A percentile compares a stretch with the other conserved stretches of the same genome.
phyloP scores from a whole-genome alignment of 2,329 filamentous ascomycete species.

The Colletotrichum sp. region DNA sequence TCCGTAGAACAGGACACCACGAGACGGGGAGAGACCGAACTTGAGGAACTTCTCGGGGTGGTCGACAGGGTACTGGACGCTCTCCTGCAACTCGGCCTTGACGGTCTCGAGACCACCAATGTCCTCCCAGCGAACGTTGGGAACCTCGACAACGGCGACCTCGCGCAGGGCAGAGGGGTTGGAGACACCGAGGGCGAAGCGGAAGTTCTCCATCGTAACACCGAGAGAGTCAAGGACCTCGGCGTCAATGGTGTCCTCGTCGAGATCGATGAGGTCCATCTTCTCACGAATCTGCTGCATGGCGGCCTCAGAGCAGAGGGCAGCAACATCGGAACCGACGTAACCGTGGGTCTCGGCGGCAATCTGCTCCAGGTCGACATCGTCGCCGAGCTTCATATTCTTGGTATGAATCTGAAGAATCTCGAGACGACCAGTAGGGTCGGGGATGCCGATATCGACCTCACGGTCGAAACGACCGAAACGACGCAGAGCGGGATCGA shows the following conservation, averaged over 20 bases:
- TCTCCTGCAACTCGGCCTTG: slow-evolving; percentile 99
- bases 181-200: slow-evolving; percentile 95
- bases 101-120: slow-evolving; percentile 98
- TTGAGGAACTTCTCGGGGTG: slow-evolving; percentile 99
- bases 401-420: slow-evolving; percentile 99
- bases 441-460: slow-evolving; percentile 97
- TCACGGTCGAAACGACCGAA: slow-evolving; percentile 99
- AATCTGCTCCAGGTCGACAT: slow-evolving; percentile 96
- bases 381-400: slow-evolving; percentile 99
- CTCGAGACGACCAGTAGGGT: slow-evolving; percentile 97
- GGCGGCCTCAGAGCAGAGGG: slow-evolving; percentile 96
- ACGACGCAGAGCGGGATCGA: slow-evolving; percentile 95
- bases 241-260: slow-evolving; percentile 98
- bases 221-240: slow-evolving; percentile 98
- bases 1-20: slow-evolving; percentile 98
- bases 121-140: slow-evolving; percentile 99
- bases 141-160: slow-evolving; percentile 98
- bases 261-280: slow-evolving; percentile 99
- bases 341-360: slow-evolving; percentile 98
- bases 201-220: slow-evolving; percentile 99
- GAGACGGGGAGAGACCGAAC: slow-evolving; percentile 96
- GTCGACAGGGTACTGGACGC: slow-evolving; percentile 98
- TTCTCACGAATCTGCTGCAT: slow-evolving; percentile 99
- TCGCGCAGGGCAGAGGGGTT: slow-evolving; percentile 99
- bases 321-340: slow-evolving; percentile 97